Percentiles rank a stretch among this genome's conserved stretches.
Evolutionary conservation across 805 yeast genomes (phyloP).

Genomic region (Saturnispora diversa): DNA sequence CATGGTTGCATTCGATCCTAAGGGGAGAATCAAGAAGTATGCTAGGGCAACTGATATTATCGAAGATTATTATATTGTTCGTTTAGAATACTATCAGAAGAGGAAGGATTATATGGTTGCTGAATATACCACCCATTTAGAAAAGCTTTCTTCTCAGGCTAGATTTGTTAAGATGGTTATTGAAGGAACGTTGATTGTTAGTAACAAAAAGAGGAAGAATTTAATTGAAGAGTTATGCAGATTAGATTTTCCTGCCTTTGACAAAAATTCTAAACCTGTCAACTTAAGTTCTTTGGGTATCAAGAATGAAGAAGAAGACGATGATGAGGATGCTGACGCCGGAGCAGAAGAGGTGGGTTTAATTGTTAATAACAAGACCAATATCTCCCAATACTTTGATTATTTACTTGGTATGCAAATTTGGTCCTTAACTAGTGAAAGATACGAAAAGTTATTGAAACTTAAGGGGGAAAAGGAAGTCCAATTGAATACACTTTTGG

Average conservation of each 20-base stretch:
- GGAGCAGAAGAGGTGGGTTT: slow-evolving; percentile 20
- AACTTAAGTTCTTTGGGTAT: slow-evolving; percentile 31
- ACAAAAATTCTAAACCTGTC: slow-evolving; percentile 59
- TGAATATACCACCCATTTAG: slow-evolving; percentile 64
- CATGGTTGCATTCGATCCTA: slow-evolving; percentile 93
- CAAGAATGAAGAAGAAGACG: slow-evolving; percentile 19
- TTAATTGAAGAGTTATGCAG: slow-evolving; percentile 56
- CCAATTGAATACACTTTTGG: slow-evolving; percentile 59
- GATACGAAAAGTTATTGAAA: slow-evolving; percentile 69
- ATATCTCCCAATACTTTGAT: slow-evolving; percentile 62
- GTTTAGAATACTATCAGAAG: slow-evolving; percentile 84
- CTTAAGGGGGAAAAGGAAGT: slow-evolving; percentile 67
- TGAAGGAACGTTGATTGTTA: slow-evolving; percentile 58
- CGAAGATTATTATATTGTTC: slow-evolving; percentile 73
- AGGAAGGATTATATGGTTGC: slow-evolving; percentile 75
- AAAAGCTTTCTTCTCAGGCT: slow-evolving; percentile 73
- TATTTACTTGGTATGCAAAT: slow-evolving; percentile 87
- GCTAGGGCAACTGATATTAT: slow-evolving; percentile 69
- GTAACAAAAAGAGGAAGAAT: slow-evolving; percentile 62
- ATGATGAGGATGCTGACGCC: slow-evolving; percentile 32
- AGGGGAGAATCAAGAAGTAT: slow-evolving; percentile 79
- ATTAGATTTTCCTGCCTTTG: slow-evolving; percentile 68
- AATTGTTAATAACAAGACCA: slow-evolving; percentile 36
- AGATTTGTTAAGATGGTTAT: slow-evolving; percentile 86
- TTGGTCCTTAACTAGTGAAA: slow-evolving; percentile 87